These are phyloP conservation scores for Lasiosphaeria ovina DNA, from an alignment of 495 filamentous ascomycete species.

Conservation along the genomic window DNA sequence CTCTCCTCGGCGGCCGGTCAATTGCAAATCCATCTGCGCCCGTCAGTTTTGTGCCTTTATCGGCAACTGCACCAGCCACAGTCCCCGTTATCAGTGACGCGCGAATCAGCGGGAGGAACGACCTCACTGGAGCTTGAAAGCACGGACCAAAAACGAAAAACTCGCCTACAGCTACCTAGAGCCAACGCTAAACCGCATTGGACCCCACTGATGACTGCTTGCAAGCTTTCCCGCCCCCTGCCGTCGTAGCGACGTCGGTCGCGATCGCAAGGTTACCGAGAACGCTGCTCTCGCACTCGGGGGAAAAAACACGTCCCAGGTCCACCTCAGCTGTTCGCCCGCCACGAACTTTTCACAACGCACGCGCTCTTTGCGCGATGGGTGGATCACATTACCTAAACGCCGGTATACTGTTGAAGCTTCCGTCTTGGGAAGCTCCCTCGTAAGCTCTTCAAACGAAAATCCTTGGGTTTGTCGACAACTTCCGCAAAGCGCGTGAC, in stretches of 20 bases:
- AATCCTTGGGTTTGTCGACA: background rate
- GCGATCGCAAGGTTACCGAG: background rate
- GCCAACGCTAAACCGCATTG: slow-evolving; percentile 7
- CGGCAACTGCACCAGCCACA: background rate
- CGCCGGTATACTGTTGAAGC: slow-evolving; percentile 14
- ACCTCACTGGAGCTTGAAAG: background rate
- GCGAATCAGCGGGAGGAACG: background rate
- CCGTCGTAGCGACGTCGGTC: background rate
- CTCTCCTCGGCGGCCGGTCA: background rate
- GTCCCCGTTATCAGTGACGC: background rate
- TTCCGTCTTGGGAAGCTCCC: slow-evolving; percentile 22
- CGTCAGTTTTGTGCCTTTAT: too few species aligned
- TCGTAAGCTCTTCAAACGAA: slow-evolving; percentile 15
- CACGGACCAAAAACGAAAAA: slow-evolving; percentile 9
- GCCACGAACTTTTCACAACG: background rate
- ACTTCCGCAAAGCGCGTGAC: too few species aligned
- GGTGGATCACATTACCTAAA: slow-evolving; percentile 20
- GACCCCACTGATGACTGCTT: background rate
- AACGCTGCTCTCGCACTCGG: background rate
- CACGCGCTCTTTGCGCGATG: slow-evolving; percentile 34
- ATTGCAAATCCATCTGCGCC: background rate
- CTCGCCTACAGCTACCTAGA: background rate
- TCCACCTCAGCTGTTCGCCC: background rate
- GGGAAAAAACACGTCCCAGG: background rate
- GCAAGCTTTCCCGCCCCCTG: background rate